Evolutionary conservation across 1,284 basidiomycete species (phyloP).

Genomic region (Puccinia horiana): DNA sequence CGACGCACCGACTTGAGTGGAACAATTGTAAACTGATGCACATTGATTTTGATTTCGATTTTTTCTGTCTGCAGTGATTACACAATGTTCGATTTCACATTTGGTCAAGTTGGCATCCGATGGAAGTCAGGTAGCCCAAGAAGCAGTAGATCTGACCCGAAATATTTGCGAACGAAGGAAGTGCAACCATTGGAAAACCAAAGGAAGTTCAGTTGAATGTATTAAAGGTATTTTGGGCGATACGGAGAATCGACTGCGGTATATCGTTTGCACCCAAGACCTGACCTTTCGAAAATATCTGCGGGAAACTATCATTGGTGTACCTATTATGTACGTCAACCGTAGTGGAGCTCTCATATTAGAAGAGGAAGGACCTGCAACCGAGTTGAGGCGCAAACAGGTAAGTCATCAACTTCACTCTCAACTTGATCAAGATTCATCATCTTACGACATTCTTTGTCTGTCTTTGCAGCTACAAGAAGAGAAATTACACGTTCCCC

Average conservation of each 20-base stretch:
- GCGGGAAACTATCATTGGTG: constrained; percentile 18
- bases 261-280: constrained; percentile 33
- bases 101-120: constrained; percentile 25
- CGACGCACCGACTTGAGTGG: background rate
- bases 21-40: background rate
- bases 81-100: constrained; percentile 36
- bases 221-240: constrained; percentile 36
- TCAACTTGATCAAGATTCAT: background rate
- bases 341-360: constrained; percentile 9
- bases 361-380: constrained; percentile 36
- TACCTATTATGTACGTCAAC: constrained; percentile 36
- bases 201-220: constrained; percentile 38
- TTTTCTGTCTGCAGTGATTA: constrained; percentile 33
- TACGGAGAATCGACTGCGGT: constrained; percentile 37
- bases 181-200: constrained; percentile 39
- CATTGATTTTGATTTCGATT: background rate
- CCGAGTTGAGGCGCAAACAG: constrained; percentile 34
- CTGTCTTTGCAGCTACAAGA: constrained; percentile 25
- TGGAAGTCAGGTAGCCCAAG: constrained; percentile 37
- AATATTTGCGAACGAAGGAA: constrained; percentile 35
- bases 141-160: constrained; percentile 22
- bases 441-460: background rate
- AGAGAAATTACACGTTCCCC: constrained; percentile 29
- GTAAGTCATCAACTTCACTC: background rate
- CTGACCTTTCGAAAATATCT: constrained; percentile 9